Conservation (phyloP, 768 basidiomycete genomes). For the Trichaptum fuscoviolaceum region DNA sequence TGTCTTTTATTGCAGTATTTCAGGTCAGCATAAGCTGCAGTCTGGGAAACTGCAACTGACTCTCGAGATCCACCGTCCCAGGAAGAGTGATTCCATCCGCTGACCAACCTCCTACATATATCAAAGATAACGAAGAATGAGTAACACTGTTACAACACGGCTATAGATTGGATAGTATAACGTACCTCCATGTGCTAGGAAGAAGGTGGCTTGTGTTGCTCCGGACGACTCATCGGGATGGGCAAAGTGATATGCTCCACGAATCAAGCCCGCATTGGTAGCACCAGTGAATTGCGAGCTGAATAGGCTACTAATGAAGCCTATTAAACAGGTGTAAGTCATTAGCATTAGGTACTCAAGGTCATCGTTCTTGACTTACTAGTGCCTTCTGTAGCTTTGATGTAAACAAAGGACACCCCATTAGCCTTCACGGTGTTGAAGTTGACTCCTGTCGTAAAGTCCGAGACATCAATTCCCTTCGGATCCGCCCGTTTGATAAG, state of each 20-base stretch:
- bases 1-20: constrained; percentile 35
- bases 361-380: constrained; percentile 24
- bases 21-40: neutral
- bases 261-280: constrained; percentile 49
- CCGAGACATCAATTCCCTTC: constrained; percentile 52
- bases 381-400: constrained; percentile 67
- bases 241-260: constrained; percentile 59
- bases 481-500: constrained; percentile 33
- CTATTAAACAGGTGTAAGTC: constrained; percentile 10
- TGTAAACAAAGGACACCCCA: constrained; percentile 51
- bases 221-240: constrained; percentile 49
- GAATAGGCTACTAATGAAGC: constrained; percentile 41
- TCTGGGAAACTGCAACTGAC: constrained; percentile 27
- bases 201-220: constrained; percentile 54
- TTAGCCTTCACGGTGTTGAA: constrained; percentile 48
- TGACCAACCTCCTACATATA: constrained; percentile 44
- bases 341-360: constrained; percentile 13
- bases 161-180: neutral
- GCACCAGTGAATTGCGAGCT: constrained; percentile 50
- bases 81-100: constrained; percentile 56
- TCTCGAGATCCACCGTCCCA: constrained; percentile 59
- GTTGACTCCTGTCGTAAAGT: constrained; percentile 42
- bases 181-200: constrained; percentile 51
- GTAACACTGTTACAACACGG: neutral
- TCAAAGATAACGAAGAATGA: neutral